phyloP scores from a whole-genome alignment of 2,329 filamentous ascomycete genomes.

The Diaporthe australafricana region DNA sequence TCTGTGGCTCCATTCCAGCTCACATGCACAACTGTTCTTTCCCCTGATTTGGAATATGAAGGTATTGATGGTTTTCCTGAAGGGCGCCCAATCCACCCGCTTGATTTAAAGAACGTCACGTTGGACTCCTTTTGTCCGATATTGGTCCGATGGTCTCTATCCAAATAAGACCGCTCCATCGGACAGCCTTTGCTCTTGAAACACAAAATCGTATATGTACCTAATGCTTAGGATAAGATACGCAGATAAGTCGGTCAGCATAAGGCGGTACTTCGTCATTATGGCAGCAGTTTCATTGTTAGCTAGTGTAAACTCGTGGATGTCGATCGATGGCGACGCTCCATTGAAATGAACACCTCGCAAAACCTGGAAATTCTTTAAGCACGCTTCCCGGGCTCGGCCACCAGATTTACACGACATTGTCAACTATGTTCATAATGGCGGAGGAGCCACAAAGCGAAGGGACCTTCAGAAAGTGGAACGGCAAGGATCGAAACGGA shows the following conservation, averaged over 20 bases:
- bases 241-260: not conserved
- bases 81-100: not conserved
- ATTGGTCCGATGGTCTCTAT: conserved; percentile 18
- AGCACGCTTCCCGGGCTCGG: not conserved
- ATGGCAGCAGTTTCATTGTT: conserved; percentile 6
- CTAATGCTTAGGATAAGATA: not conserved
- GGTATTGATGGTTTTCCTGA: not conserved
- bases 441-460: not conserved
- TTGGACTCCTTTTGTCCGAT: not conserved
- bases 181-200: not conserved
- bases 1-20: conserved; percentile 18
- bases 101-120: conserved; percentile 2
- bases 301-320: conserved; percentile 11
- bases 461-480: not conserved
- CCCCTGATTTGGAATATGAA: not conserved
- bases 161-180: conserved; percentile 12
- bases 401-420: not conserved
- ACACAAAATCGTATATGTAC: not conserved
- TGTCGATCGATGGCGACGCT: not conserved
- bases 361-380: conserved; percentile 7
- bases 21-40: not conserved
- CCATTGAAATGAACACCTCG: not conserved
- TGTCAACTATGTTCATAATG: not conserved
- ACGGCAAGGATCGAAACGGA: not conserved
- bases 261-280: conserved; percentile 14